Conservation (phyloP, 495 filamentous ascomycete species). For the Penicillium manginii region DNA sequence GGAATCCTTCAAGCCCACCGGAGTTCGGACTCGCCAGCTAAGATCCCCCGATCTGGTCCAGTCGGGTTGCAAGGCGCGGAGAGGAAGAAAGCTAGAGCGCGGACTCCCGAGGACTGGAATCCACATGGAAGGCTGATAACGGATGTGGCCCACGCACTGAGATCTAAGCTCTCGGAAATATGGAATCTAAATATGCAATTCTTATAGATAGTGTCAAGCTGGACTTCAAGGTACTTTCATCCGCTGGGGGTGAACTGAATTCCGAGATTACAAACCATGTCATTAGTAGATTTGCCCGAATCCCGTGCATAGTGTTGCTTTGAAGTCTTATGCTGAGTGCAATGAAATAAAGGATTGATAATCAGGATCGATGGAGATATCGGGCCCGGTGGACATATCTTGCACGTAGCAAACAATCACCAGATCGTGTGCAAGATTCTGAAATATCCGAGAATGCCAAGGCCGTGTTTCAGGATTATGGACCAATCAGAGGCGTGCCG, state of each 20-base stretch:
- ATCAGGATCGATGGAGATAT: background rate
- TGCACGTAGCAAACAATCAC: background rate
- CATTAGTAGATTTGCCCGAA: too few species aligned
- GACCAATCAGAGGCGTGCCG: slow-evolving; percentile 15
- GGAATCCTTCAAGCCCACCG: background rate
- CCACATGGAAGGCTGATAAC: slow-evolving; percentile 2
- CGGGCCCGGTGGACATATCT: too few species aligned
- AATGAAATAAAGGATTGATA: background rate
- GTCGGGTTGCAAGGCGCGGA: background rate
- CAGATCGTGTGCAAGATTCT: background rate
- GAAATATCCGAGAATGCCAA: background rate
- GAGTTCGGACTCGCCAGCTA: background rate
- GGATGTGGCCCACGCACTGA: slow-evolving; percentile 4
- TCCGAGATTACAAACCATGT: too few species aligned
- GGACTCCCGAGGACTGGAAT: background rate
- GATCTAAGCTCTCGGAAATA: background rate
- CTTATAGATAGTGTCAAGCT: too few species aligned
- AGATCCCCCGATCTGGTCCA: background rate
- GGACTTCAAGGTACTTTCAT: too few species aligned
- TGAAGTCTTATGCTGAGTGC: background rate
- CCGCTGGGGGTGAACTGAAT: too few species aligned
- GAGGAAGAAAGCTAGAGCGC: background rate
- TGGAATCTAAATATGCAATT: background rate
- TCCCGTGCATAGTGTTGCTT: too few species aligned
- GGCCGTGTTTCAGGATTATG: background rate